Conservation (phyloP, 768 basidiomycete genomes). For the Boletellus ananas region DNA sequence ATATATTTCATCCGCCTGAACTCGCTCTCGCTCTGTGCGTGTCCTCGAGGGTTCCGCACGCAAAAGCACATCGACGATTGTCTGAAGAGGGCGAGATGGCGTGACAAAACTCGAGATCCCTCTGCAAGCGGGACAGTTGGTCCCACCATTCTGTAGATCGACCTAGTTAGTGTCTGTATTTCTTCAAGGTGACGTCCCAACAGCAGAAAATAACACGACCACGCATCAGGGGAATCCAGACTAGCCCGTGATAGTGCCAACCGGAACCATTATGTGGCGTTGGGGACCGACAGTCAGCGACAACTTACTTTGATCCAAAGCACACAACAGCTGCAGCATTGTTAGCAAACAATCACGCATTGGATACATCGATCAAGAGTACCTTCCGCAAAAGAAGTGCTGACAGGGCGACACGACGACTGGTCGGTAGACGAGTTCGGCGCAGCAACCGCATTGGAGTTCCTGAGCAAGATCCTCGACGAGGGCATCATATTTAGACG, state of each 20-base stretch:
- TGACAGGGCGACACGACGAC: conserved; percentile 82
- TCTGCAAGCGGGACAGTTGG: conserved; percentile 81
- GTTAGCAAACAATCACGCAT: conserved; percentile 40
- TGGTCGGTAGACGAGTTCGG: conserved; percentile 76
- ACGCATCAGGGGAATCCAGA: neutral
- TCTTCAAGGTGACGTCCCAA: neutral
- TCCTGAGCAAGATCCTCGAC: conserved; percentile 67
- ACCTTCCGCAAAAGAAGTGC: conserved; percentile 92
- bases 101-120: conserved; percentile 62
- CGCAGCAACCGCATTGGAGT: conserved; percentile 82
- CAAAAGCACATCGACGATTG: conserved; percentile 66
- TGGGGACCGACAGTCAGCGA: neutral
- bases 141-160: conserved; percentile 67
- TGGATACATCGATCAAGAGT: conserved; percentile 12
- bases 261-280: conserved; percentile 2
- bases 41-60: conserved; percentile 66
- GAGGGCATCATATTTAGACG: conserved; percentile 33
- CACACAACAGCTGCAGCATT: conserved; percentile 58
- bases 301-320: conserved; percentile 80
- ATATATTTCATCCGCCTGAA: conserved; percentile 83
- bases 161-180: conserved; percentile 9
- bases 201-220: neutral
- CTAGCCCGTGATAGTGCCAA: neutral
- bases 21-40: conserved; percentile 65
- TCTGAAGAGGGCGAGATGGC: conserved; percentile 70